Conservation (phyloP, 441 rosid genomes). For the Theobroma grandiflorum region DNA sequence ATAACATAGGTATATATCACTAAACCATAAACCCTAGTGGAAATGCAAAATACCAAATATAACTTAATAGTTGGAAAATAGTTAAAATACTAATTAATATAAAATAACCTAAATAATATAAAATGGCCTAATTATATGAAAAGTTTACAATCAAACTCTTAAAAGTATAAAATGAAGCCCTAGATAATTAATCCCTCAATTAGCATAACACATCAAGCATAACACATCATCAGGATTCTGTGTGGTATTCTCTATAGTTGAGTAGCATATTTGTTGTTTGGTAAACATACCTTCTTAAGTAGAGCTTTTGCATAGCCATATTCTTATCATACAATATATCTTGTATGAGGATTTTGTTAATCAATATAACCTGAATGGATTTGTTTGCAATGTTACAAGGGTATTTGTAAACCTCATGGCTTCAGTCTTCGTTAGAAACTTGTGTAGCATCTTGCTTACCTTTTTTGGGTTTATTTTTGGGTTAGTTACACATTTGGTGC, state of each 20-base stretch:
- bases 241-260: background rate
- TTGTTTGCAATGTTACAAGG: background rate
- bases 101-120: background rate
- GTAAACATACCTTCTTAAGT: background rate
- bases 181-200: background rate
- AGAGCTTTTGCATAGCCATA: background rate
- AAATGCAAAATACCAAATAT: background rate
- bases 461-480: background rate
- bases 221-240: background rate
- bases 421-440: background rate
- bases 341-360: background rate
- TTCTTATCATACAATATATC: background rate
- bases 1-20: background rate
- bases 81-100: background rate
- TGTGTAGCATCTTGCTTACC: background rate
- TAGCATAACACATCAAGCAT: constrained; percentile 12
- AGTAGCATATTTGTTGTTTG: background rate
- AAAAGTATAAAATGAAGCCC: too few relatives aligned
- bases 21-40: background rate
- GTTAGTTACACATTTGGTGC: too few relatives aligned
- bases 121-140: background rate
- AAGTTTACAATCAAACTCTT: too few relatives aligned
- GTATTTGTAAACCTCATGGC: constrained; percentile 1
- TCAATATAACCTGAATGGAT: background rate
- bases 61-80: background rate